Evolutionary conservation across 805 yeast species (phyloP).

Genomic region (Wickerhamomyces chaumierensis): DNA sequence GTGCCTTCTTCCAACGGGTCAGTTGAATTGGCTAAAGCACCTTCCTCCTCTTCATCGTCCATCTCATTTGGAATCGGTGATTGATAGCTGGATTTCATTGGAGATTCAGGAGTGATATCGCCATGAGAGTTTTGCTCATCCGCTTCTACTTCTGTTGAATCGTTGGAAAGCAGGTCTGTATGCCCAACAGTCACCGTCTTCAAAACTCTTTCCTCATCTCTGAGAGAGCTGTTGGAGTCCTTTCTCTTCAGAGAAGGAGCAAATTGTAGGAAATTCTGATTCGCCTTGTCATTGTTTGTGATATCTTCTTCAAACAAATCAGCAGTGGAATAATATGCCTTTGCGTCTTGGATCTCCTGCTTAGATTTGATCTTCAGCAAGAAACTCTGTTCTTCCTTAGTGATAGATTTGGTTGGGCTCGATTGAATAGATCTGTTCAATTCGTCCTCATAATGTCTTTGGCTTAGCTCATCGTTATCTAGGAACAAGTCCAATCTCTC

Average conservation of each 20-base stretch:
- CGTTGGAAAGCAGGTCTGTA: neutral
- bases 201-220: conserved; percentile 15
- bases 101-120: neutral
- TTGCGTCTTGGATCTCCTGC: conserved; percentile 16
- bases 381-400: conserved; percentile 17
- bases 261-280: conserved; percentile 13
- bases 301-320: conserved; percentile 23
- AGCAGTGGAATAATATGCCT: conserved; percentile 19
- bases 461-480: conserved; percentile 14
- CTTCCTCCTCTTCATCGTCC: neutral
- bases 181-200: neutral
- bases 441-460: conserved; percentile 16
- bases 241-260: conserved; percentile 19
- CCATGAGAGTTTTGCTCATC: neutral
- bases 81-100: neutral
- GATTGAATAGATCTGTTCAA: conserved; percentile 12
- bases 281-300: conserved; percentile 19
- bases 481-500: conserved; percentile 35
- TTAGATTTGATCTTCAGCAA: conserved; percentile 13
- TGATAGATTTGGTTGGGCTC: conserved; percentile 11
- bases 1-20: neutral
- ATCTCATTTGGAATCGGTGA: neutral
- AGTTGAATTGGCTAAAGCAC: neutral
- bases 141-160: neutral
- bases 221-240: conserved; percentile 14